Evolutionary conservation across 805 yeast genomes (phyloP).

Genomic region (Saturnispora kantuleensis): DNA sequence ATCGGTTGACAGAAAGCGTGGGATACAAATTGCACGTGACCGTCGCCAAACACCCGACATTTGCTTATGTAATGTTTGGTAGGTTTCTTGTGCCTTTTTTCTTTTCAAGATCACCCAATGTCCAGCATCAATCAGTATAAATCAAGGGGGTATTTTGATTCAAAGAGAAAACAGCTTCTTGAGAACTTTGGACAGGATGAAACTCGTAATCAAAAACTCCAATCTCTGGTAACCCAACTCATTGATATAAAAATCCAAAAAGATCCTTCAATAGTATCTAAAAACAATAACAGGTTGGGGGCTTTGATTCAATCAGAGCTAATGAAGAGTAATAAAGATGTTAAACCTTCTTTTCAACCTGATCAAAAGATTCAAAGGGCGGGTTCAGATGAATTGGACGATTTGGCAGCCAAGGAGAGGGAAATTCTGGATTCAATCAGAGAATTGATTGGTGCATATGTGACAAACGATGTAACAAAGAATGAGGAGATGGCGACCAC

Average conservation of each 20-base stretch:
- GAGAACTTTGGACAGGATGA: slow-evolving; percentile 29
- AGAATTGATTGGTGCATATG: background rate
- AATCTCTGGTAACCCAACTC: slow-evolving; percentile 32
- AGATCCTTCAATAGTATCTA: slow-evolving; percentile 37
- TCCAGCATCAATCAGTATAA: slow-evolving; percentile 30
- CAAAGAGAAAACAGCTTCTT: slow-evolving; percentile 32
- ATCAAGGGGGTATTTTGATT: slow-evolving; percentile 40
- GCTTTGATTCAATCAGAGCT: slow-evolving; percentile 46
- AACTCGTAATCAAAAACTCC: slow-evolving; percentile 14
- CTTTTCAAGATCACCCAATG: no score
- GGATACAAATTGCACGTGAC: no score
- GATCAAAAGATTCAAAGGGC: no score
- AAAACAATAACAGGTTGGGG: slow-evolving; percentile 41
- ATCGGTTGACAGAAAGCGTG: no score
- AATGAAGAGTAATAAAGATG: slow-evolving; percentile 20
- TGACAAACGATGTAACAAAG: background rate
- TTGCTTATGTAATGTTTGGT: no score
- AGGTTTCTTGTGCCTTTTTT: no score
- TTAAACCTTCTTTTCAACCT: background rate
- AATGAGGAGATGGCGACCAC: background rate
- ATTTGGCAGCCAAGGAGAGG: background rate
- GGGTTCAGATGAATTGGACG: background rate
- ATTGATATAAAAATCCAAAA: slow-evolving; percentile 37
- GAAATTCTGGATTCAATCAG: background rate
- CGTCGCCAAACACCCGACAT: no score